A percentile compares a stretch with the other conserved stretches of the same genome.
Evolutionary conservation across 768 basidiomycete genomes (phyloP).

Genomic region (Pulveroboletus ravenelii): DNA sequence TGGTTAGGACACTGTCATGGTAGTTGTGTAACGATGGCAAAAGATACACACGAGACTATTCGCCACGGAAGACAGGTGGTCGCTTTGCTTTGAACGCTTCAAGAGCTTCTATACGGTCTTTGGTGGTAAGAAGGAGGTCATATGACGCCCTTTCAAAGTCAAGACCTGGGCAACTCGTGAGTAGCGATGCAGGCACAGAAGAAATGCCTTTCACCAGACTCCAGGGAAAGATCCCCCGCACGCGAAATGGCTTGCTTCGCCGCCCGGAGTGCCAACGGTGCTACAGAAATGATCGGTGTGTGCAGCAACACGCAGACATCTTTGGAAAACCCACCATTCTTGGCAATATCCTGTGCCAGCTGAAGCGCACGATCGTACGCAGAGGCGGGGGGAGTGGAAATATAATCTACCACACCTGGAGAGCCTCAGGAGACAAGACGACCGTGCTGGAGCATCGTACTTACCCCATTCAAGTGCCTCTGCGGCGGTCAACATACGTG

Average conservation of each 20-base stretch:
- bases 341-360: constrained; percentile 65
- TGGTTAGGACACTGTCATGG: constrained; percentile 32
- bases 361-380: constrained; percentile 68
- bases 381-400: constrained; percentile 54
- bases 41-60: constrained; percentile 37
- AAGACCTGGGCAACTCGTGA: constrained; percentile 48
- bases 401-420: constrained; percentile 78
- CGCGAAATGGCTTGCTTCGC: constrained; percentile 83
- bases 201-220: constrained; percentile 47
- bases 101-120: constrained; percentile 81
- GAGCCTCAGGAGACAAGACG: constrained; percentile 4
- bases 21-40: not conserved
- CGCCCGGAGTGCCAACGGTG: constrained; percentile 81
- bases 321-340: constrained; percentile 45
- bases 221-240: constrained; percentile 72
- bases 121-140: constrained; percentile 65
- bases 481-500: constrained; percentile 56
- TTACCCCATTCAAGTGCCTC: constrained; percentile 73
- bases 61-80: constrained; percentile 72
- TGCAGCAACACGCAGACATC: not conserved
- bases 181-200: not conserved
- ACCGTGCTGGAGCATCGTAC: not conserved
- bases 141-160: constrained; percentile 88
- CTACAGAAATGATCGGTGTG: constrained; percentile 33
- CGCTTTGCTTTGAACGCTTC: constrained; percentile 85